phyloP scores from a whole-genome alignment of 2,329 filamentous ascomycete species.

The Aspergillus jensenii region DNA sequence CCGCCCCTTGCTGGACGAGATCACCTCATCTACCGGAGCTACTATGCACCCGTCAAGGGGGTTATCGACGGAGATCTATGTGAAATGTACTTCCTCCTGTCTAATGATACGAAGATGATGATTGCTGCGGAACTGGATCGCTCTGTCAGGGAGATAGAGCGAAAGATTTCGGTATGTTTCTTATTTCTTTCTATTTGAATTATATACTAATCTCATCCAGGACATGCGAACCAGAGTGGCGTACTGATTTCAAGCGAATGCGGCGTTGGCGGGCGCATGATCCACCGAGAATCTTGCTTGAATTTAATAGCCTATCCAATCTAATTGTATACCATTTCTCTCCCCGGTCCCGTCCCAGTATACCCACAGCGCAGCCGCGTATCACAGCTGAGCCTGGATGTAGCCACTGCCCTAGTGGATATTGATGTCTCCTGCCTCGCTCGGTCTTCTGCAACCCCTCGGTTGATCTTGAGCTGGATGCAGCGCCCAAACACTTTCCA shows the following conservation, averaged over 20 bases:
- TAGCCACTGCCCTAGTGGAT: background rate
- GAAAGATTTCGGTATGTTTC: slow-evolving; percentile 74
- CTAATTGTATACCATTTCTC: slow-evolving; percentile 5
- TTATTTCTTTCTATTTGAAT: background rate
- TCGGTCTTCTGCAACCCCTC: slow-evolving; percentile 42
- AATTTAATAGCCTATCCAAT: background rate
- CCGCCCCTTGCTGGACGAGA: slow-evolving; percentile 87
- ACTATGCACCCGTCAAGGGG: slow-evolving; percentile 95
- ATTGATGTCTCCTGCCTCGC: slow-evolving; percentile 51
- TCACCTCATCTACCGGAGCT: slow-evolving; percentile 91
- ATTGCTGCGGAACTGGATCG: slow-evolving; percentile 92
- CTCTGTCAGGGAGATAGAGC: slow-evolving; percentile 88
- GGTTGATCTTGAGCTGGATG: slow-evolving; percentile 45
- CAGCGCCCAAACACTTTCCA: slow-evolving; percentile 19
- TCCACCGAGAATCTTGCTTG: slow-evolving; percentile 21
- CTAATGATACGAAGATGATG: slow-evolving; percentile 88
- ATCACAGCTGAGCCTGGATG: background rate
- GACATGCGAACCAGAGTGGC: slow-evolving; percentile 60
- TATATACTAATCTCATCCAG: slow-evolving; percentile 30
- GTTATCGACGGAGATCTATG: slow-evolving; percentile 96
- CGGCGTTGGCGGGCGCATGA: slow-evolving; percentile 24
- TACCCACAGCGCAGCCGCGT: background rate
- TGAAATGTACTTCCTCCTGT: slow-evolving; percentile 81
- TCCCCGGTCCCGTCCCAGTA: slow-evolving; percentile 1
- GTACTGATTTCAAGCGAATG: slow-evolving; percentile 41